Conservation (phyloP, 306 rosid genomes). For the Corylus heterophylla region DNA sequence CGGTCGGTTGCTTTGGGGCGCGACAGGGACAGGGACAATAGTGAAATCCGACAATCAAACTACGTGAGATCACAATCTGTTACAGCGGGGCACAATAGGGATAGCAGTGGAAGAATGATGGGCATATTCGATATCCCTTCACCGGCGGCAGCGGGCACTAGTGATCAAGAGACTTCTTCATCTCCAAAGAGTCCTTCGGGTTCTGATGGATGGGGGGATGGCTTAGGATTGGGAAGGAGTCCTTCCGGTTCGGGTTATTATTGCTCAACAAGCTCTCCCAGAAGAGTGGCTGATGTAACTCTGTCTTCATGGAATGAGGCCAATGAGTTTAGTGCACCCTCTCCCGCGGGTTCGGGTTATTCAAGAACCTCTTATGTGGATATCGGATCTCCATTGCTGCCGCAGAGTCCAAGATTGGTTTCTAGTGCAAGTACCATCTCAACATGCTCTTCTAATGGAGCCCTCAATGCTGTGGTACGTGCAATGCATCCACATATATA, state of each 20-base stretch:
- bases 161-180: too few relatives aligned
- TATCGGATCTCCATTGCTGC: background rate
- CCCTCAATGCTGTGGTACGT: too few relatives aligned
- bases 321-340: background rate
- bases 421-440: background rate
- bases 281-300: background rate
- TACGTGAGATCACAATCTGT: background rate
- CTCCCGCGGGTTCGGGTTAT: background rate
- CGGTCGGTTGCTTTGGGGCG: background rate
- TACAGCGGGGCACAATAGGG: background rate
- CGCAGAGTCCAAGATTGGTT: background rate
- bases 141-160: background rate
- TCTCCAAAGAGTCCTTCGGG: too few relatives aligned
- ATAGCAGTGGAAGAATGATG: too few relatives aligned
- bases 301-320: background rate
- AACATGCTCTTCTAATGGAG: too few relatives aligned
- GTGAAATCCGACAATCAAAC: background rate
- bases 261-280: background rate
- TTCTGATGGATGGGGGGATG: background rate
- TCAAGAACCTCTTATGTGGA: background rate
- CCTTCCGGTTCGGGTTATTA: background rate
- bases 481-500: too few relatives aligned
- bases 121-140: background rate
- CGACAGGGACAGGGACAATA: background rate
- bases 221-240: background rate